Evolutionary conservation across 2,329 filamentous ascomycete genomes (phyloP).

Genomic region (Sporothrix pseudoabietina): DNA sequence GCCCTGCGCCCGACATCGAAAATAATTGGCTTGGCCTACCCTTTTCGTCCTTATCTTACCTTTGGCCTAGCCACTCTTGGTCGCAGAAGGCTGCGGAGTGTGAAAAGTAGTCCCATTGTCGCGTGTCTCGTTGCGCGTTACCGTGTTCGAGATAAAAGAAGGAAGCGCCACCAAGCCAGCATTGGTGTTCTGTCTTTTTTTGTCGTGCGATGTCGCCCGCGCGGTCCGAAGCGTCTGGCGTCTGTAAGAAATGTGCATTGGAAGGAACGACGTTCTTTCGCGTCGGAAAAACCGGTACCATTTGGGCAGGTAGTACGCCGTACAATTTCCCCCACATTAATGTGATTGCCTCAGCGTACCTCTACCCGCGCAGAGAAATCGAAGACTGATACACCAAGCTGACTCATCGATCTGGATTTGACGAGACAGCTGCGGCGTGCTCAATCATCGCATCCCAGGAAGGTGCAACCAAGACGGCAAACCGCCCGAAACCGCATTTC

Average conservation of each 20-base stretch:
- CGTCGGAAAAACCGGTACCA: conserved; percentile 26
- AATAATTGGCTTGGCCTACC: background rate
- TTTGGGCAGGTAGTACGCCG: background rate
- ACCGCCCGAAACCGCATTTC: background rate
- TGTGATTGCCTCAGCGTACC: background rate
- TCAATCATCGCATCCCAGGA: conserved; percentile 10
- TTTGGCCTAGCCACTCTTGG: conserved; percentile 37
- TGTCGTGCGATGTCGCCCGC: conserved; percentile 26
- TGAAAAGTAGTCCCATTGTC: conserved; percentile 28
- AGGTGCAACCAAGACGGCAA: background rate
- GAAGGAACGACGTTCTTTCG: conserved; percentile 5
- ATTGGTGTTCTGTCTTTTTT: background rate
- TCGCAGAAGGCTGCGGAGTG: conserved; percentile 29
- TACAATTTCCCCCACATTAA: background rate
- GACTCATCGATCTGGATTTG: conserved; percentile 19
- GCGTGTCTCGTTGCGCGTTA: background rate
- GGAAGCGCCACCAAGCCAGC: background rate
- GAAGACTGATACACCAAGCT: background rate
- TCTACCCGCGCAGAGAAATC: background rate
- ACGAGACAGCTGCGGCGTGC: background rate
- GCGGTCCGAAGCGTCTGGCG: conserved; percentile 27
- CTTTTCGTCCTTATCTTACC: background rate
- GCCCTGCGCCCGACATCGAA: background rate
- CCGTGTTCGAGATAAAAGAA: background rate
- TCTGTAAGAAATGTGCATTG: conserved; percentile 10